Base-by-base conservation (phyloP, 2,329 filamentous ascomycete genomes). In the Colletotrichum cereale region DNA sequence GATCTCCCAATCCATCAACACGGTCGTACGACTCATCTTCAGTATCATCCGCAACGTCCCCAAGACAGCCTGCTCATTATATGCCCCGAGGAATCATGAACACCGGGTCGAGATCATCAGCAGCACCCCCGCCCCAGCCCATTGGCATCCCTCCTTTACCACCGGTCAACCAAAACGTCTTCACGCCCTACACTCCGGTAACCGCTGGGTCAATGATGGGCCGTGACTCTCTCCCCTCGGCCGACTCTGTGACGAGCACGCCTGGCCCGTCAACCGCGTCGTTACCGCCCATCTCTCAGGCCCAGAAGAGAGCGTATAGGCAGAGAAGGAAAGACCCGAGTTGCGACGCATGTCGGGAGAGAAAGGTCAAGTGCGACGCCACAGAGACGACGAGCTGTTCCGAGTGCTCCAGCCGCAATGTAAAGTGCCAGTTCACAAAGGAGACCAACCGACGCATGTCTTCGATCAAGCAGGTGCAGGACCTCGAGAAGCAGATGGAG, bases 371-470 rank as follows among this genome's bases (percentile, higher is more conserved):
- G 87, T 99, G 96, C 81, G 96, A 99, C 84, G 96, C 96, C 40
- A 98, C 96, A 21, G 96, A 98, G 80, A 97, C 94, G 24, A 92
- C 93, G 14, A 97, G 96, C 82, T 99, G 96, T 81, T 98, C 96
- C 2, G 96, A 99, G 83, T 99, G 96, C 83, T 96, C 94, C 5
- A 98, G 95, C 80, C 92, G 96, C 75, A 97, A 96, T 79, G 96
- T 98, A 75, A 97, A 97, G 81, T 99, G 96, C 79, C 96, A 98
- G 79, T 99, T 99, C 80, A 99, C 96, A 61, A 99, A 99, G 83
- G 96, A 99, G 82, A 99, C 96, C 16, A 99, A 99, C 80, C 89
- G 96, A 71, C 91, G 96, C 73, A 99, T 99, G 96, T 98, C 96
- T 24, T 98, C 96, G 1, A 98, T 98, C 84, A 99, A 98, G 89